Evolutionary conservation across 495 filamentous ascomycete species (phyloP), one percentile per base, ranked within the genome.

Genomic region (Hapsidospora chrysogenum): DNA sequence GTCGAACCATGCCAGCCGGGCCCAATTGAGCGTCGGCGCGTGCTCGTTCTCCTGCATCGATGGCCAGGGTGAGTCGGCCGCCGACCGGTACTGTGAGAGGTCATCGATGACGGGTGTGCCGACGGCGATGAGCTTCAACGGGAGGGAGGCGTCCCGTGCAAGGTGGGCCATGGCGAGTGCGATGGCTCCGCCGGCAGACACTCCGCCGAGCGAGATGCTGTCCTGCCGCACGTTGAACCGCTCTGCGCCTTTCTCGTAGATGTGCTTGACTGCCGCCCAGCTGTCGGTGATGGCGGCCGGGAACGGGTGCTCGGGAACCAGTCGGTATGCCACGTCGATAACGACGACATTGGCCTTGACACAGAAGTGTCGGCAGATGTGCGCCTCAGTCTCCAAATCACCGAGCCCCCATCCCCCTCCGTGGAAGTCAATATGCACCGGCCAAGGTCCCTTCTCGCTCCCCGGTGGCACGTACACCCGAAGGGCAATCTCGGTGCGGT

Each of bases 281-380:
- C 33, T 36, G 33, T 36, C 33, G 0, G 37, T 40, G 15, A 33
- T 37, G 7, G 49, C 57, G 13, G 53, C 6, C n/a, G 18, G 23
- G 19, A 36, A 33, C 17, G 14, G 11, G 8, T 1, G 13, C 47
- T 36, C 40, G 9, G 33, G 33, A 11, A 58, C 57, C 56, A 15
- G 66, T 63, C 64, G 59, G 40, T 70, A 70, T 21, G 56, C 55
- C n/a, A 70, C 57, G 33, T 70, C 66, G 17, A 70, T 53, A 7
- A 65, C 54, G 7, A 52, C 55, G 20, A 58, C 43, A 3, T 51
- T 47, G 3, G 59, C 53, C 3, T 56, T 57, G 15, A 57, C 53
- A 11, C 60, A 54, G 49, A 65, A 60, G 31, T 45, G 61, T 13
- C 63, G 47, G 36, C 62, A 66, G 1, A 66, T 44, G 15, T 53